Percentiles rank a stretch among this genome's conserved stretches.
These are phyloP conservation scores for Nasturtium officinale DNA, from an alignment of 345 rosid species.

Conservation along the genomic window DNA sequence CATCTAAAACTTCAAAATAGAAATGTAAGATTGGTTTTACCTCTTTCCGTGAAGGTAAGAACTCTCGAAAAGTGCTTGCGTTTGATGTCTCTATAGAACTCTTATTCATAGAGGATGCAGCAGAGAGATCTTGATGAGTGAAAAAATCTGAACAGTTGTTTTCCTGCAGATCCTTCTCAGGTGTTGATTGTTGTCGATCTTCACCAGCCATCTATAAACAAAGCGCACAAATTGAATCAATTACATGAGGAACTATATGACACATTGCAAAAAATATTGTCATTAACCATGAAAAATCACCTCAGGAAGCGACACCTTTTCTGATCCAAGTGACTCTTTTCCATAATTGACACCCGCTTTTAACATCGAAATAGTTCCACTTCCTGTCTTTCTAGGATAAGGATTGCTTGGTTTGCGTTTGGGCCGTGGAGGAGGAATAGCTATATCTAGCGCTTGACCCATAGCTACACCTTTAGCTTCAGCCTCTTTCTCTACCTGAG, in stretches of 20 bases:
- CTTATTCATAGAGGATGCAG: slow-evolving; percentile 57
- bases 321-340: slow-evolving; percentile 60
- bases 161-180: slow-evolving; percentile 50
- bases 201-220: slow-evolving; percentile 55
- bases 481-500: slow-evolving; percentile 97
- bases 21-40: slow-evolving; percentile 46
- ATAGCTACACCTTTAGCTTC: slow-evolving; percentile 72
- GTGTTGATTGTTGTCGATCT: slow-evolving; percentile 47
- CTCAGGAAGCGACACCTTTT: slow-evolving; percentile 63
- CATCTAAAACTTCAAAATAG: slow-evolving; percentile 41
- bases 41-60: slow-evolving; percentile 63
- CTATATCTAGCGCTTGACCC: slow-evolving; percentile 75
- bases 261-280: neutral
- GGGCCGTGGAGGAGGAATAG: slow-evolving; percentile 97
- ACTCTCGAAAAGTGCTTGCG: slow-evolving; percentile 58
- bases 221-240: slow-evolving; percentile 4
- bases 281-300: slow-evolving; percentile 41
- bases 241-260: slow-evolving; percentile 1
- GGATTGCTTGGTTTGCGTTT: slow-evolving; percentile 94
- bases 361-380: slow-evolving; percentile 38
- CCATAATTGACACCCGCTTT: slow-evolving; percentile 57
- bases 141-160: slow-evolving; percentile 72
- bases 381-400: slow-evolving; percentile 79
- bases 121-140: slow-evolving; percentile 51
- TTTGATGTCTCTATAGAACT: slow-evolving; percentile 51